Conservation (phyloP, 768 basidiomycete species). For the Termitomyces sp. region DNA sequence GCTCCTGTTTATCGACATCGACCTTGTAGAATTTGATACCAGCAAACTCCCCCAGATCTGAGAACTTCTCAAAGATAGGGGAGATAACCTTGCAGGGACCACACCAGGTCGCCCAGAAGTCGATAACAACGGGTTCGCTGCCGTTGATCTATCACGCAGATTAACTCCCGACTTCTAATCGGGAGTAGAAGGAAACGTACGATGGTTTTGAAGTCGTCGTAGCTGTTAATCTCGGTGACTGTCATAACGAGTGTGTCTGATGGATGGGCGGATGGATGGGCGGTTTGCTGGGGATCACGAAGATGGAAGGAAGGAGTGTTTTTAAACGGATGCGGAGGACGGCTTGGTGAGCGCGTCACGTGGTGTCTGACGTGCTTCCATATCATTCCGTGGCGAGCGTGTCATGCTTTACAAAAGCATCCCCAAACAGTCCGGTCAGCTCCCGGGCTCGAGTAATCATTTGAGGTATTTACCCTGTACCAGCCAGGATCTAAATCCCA, state of each 20-base stretch:
- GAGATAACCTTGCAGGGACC: constrained; percentile 64
- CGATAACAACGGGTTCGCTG: constrained; percentile 45
- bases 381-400: neutral
- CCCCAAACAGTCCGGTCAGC: neutral
- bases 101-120: constrained; percentile 80
- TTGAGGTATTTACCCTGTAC: too few species aligned
- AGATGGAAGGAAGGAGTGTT: neutral
- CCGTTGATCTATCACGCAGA: constrained; percentile 33
- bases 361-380: constrained; percentile 9
- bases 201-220: constrained; percentile 32
- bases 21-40: constrained; percentile 64
- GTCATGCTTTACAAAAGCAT: neutral
- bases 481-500: too few species aligned
- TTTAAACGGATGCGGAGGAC: neutral
- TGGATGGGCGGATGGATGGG: neutral
- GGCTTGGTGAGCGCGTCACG: constrained; percentile 16
- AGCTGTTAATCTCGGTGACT: constrained; percentile 30
- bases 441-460: too few species aligned
- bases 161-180: neutral
- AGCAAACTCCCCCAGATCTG: constrained; percentile 22
- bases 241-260: constrained; percentile 23
- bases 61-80: constrained; percentile 58
- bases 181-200: constrained; percentile 27
- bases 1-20: constrained; percentile 55
- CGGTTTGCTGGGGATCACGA: neutral